Evolutionary conservation across 2,329 filamentous ascomycete species (phyloP).

Genomic region (Alternaria postmessia): DNA sequence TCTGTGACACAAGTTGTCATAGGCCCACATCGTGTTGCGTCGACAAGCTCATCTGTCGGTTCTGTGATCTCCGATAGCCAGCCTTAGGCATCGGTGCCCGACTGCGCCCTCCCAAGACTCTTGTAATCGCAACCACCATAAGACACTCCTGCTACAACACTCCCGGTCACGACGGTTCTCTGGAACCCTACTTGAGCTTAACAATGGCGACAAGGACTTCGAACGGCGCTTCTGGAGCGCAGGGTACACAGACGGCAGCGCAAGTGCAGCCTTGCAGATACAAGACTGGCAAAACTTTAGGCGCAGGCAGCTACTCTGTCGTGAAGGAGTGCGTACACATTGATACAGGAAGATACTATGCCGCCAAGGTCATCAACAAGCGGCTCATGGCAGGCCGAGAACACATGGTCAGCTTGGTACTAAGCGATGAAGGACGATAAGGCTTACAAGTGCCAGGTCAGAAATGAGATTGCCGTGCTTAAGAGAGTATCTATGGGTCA

Average conservation of each 20-base stretch:
- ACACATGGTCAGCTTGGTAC: slow-evolving; percentile 79
- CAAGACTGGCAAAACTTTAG: slow-evolving; percentile 97
- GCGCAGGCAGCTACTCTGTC: slow-evolving; percentile 95
- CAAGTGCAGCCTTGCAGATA: slow-evolving; percentile 95
- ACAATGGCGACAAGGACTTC: slow-evolving; percentile 30
- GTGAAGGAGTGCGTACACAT: slow-evolving; percentile 99
- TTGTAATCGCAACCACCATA: slow-evolving; percentile 2
- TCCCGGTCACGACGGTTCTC: background rate
- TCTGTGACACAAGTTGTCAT: background rate
- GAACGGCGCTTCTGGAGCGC: slow-evolving; percentile 44
- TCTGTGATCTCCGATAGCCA: slow-evolving; percentile 7
- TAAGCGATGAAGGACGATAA: background rate
- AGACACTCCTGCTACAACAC: background rate
- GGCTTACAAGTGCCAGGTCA: slow-evolving; percentile 67
- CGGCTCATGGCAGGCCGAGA: slow-evolving; percentile 95
- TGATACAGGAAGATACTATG: slow-evolving; percentile 96
- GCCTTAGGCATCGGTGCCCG: slow-evolving; percentile 19
- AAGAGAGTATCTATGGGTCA: slow-evolving; percentile 99
- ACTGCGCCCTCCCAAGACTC: slow-evolving; percentile 5
- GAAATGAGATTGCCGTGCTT: slow-evolving; percentile 96
- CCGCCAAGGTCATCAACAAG: slow-evolving; percentile 99
- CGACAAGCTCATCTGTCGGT: background rate
- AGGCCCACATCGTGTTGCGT: background rate
- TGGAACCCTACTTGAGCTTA: background rate
- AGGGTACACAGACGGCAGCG: slow-evolving; percentile 44